Evolutionary conservation across 2,329 filamentous ascomycete species (phyloP).

Genomic region (Helminthosporium solani): DNA sequence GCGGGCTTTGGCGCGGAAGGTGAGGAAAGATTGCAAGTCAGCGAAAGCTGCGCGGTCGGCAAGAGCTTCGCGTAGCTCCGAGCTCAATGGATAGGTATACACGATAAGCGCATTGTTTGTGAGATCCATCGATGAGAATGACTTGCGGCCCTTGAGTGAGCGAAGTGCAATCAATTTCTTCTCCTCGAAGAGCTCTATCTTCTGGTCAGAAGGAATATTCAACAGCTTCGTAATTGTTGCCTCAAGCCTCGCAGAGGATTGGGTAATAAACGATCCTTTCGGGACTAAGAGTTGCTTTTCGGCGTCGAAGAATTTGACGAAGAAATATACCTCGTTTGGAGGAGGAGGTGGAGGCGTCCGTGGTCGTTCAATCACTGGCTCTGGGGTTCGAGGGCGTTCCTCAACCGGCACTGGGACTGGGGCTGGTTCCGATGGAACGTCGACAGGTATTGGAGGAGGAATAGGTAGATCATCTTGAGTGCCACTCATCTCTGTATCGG

Average conservation of each 20-base stretch:
- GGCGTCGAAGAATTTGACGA: slow-evolving; percentile 43
- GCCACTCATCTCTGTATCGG: slow-evolving; percentile 41
- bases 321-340: slow-evolving; percentile 43
- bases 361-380: slow-evolving; percentile 7
- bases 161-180: slow-evolving; percentile 38
- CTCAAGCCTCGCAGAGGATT: slow-evolving; percentile 37
- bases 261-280: slow-evolving; percentile 34
- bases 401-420: slow-evolving; percentile 11
- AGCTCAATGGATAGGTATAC: slow-evolving; percentile 23
- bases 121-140: slow-evolving; percentile 37
- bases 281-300: slow-evolving; percentile 37
- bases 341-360: slow-evolving; percentile 25
- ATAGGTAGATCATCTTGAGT: slow-evolving; percentile 29
- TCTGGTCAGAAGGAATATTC: slow-evolving; percentile 30
- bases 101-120: slow-evolving; percentile 39
- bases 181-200: slow-evolving; percentile 54
- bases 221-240: slow-evolving; percentile 33
- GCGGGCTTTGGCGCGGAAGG: slow-evolving; percentile 42
- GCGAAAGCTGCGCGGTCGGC: slow-evolving; percentile 37
- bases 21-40: slow-evolving; percentile 46
- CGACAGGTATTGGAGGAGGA: slow-evolving; percentile 13
- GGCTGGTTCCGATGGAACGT: slow-evolving; percentile 15
- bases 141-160: slow-evolving; percentile 31
- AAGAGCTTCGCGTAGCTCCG: slow-evolving; percentile 32
- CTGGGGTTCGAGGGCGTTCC: slow-evolving; percentile 16